Base-by-base conservation (phyloP, 202 grass and related monocot species). In the Carex arenaria region DNA sequence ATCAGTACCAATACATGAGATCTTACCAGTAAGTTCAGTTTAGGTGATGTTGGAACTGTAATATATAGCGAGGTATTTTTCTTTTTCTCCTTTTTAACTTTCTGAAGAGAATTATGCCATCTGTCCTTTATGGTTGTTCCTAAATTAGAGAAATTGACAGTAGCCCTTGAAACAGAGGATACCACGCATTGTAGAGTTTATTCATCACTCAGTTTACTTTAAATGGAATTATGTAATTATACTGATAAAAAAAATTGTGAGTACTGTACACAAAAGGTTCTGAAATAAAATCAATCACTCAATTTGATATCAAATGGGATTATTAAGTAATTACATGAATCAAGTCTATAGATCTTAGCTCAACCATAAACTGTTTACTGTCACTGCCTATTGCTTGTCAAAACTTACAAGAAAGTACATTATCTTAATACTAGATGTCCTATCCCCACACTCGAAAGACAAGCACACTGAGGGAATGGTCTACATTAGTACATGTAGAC, bases 1-100 rank as follows among this genome's bases (percentile, higher is more conserved):
- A 7, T 88, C 90, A 1, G 83, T 94, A 60, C 92, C 90, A 4
- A 23, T 87, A 53, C 65, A 84, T 34, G 78, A 85, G 61, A 89
- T 40, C 32, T 55, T 76, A 83, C 81, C 73, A 72, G 65, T 86
- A 85, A 84, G 64, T 83, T 89, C 77, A 83, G 13, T 36, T 65
- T 82, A 82, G 65, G 9, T 80, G 5, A 45, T 82, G 17, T 30
- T 78, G 30, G n/a, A 78, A 19, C 3, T 60, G 7, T 52, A 56
- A 69, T 69, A 64, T 56, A 67, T 51, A 20, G 19, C 1, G 7
- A 20, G 30, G 30, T 57, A 38, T 59, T 59, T 60, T 10, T 0
- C 4, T 3, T 20, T 57, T 10, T 7, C 7, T 42, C 38, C 38
- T 42, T 42, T 49, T 72, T 72, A 51, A 36, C 9, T 81, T 81